Conservation (phyloP, 768 basidiomycete species). For the Baorangia bicolor region DNA sequence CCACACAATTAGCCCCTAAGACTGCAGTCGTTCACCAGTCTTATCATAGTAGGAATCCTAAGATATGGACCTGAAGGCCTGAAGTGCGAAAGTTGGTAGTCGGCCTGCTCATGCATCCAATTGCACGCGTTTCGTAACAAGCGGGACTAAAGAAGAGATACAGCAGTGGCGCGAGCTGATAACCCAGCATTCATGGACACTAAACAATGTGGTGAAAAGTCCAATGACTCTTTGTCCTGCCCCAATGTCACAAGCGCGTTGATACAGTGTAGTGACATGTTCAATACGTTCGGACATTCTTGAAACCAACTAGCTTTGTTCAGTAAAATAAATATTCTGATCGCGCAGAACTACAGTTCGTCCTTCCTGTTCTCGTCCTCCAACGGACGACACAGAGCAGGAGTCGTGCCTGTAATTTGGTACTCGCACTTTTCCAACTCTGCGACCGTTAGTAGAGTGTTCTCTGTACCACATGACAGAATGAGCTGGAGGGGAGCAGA, state of each 20-base stretch:
- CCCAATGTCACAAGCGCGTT: neutral
- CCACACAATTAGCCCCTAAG: neutral
- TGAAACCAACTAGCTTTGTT: neutral
- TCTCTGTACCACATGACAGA: slow-evolving; percentile 83
- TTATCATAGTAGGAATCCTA: too few species aligned
- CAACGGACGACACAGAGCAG: slow-evolving; percentile 68
- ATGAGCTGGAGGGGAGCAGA: slow-evolving; percentile 52
- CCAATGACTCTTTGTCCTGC: neutral
- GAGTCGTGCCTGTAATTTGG: slow-evolving; percentile 78
- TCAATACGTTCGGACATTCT: neutral
- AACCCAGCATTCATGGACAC: neutral
- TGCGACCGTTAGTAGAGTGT: slow-evolving; percentile 68
- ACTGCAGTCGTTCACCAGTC: neutral
- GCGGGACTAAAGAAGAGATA: neutral
- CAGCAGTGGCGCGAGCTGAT: neutral
- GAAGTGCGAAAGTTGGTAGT: neutral
- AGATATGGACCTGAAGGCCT: too few species aligned
- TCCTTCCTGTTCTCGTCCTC: slow-evolving; percentile 35
- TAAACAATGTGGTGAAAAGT: neutral
- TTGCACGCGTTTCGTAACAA: neutral
- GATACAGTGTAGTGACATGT: neutral
- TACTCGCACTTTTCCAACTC: slow-evolving; percentile 99
- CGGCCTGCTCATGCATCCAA: neutral
- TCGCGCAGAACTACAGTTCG: slow-evolving; percentile 23
- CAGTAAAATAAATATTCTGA: neutral